A percentile compares a stretch with the other conserved stretches of the same genome.
Evolutionary conservation across 768 basidiomycete species (phyloP).

Genomic region (Suillus tomentosus): DNA sequence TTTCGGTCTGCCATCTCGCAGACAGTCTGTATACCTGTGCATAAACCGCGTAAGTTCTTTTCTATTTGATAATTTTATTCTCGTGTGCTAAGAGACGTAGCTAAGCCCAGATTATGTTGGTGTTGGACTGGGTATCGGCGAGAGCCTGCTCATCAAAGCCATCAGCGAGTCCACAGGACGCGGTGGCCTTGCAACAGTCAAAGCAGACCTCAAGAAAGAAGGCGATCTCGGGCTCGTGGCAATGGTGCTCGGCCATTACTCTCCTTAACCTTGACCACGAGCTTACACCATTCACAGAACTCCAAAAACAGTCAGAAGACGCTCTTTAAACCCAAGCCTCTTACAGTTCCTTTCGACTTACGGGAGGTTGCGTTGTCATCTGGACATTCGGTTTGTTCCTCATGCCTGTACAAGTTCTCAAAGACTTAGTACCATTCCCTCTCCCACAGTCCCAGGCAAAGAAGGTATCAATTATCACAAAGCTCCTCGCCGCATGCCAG

Average conservation of each 20-base stretch:
- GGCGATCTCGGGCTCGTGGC: slow-evolving; percentile 96
- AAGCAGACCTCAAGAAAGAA: slow-evolving; percentile 90
- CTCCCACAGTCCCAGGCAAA: slow-evolving; percentile 80
- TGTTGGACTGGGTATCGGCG: slow-evolving; percentile 94
- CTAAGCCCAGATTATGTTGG: slow-evolving; percentile 94
- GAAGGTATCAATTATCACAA: slow-evolving; percentile 94
- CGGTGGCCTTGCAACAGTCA: slow-evolving; percentile 68
- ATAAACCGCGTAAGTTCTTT: slow-evolving; percentile 76
- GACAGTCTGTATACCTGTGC: slow-evolving; percentile 88
- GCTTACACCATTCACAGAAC: slow-evolving; percentile 50
- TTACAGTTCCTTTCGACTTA: slow-evolving; percentile 83
- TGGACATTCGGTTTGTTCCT: slow-evolving; percentile 71
- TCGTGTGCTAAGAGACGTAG: slow-evolving; percentile 41
- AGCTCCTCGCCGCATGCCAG: slow-evolving; percentile 89
- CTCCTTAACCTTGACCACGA: slow-evolving; percentile 2
- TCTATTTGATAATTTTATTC: background rate
- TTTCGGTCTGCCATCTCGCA: background rate
- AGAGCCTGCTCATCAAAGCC: slow-evolving; percentile 91
- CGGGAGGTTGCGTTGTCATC: slow-evolving; percentile 86
- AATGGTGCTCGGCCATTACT: slow-evolving; percentile 49
- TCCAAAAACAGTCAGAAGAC: slow-evolving; percentile 94
- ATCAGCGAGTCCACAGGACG: slow-evolving; percentile 96
- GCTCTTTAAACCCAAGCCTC: slow-evolving; percentile 89
- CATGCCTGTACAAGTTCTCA: background rate
- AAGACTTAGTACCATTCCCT: slow-evolving; percentile 11